These are phyloP conservation scores for Colletotrichum neosansevieriae DNA, from an alignment of 2,329 filamentous ascomycete genomes.

Conservation along the genomic window DNA sequence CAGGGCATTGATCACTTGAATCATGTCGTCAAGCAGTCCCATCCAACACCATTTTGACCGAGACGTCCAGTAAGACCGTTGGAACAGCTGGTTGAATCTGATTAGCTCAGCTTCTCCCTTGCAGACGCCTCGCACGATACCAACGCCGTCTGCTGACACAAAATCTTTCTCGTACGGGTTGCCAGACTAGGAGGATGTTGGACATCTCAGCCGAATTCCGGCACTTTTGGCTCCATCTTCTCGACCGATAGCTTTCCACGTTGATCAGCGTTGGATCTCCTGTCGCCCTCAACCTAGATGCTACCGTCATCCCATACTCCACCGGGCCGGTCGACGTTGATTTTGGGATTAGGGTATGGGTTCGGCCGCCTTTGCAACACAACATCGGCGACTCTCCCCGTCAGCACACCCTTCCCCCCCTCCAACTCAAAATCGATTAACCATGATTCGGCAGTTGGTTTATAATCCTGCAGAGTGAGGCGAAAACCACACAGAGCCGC, in stretches of 20 bases:
- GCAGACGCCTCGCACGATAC: not conserved
- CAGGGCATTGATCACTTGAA: conserved; percentile 5
- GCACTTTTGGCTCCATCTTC: too few species aligned
- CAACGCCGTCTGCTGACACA: not conserved
- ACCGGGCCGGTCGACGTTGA: too few species aligned
- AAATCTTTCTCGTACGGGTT: not conserved
- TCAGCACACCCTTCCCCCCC: not conserved
- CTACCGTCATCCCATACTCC: too few species aligned
- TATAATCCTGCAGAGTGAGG: too few species aligned
- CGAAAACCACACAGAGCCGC: conserved; percentile 6
- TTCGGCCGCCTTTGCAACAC: too few species aligned
- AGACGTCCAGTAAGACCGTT: not conserved
- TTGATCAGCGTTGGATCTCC: too few species aligned
- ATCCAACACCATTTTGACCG: not conserved
- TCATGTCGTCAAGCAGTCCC: not conserved
- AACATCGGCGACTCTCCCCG: too few species aligned
- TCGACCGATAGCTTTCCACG: too few species aligned
- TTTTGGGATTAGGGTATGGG: too few species aligned
- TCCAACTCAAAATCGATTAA: too few species aligned
- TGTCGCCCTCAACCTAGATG: too few species aligned
- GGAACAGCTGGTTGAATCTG: not conserved
- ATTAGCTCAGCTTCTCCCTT: not conserved
- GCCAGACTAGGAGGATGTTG: not conserved
- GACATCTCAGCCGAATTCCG: not conserved
- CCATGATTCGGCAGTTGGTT: too few species aligned